These are phyloP conservation scores for Pneumocystis jirovecii DNA, from an alignment of 1,139 yeast genomes.

Conservation along the genomic window DNA sequence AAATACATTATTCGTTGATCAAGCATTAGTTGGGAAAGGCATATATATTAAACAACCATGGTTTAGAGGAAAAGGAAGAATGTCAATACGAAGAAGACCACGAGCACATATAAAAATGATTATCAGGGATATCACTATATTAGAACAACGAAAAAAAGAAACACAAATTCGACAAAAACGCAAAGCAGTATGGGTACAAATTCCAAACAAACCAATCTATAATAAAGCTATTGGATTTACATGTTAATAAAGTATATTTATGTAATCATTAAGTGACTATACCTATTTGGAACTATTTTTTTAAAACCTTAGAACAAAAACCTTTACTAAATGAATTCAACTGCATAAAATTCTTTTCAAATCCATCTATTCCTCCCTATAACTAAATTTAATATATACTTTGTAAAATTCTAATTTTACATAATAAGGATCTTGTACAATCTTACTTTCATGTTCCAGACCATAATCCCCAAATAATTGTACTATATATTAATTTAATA, in stretches of 20 bases:
- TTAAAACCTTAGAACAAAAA: neutral
- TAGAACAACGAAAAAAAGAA: conserved; percentile 6
- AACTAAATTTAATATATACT: conserved; percentile 18
- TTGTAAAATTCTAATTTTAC: conserved; percentile 17
- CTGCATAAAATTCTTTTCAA: neutral
- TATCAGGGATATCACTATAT: conserved; percentile 9
- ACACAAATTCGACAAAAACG: conserved; percentile 8
- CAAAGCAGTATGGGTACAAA: neutral
- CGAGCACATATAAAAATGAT: conserved; percentile 10
- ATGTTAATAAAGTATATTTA: neutral
- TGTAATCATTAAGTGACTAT: neutral
- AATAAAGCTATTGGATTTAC: neutral
- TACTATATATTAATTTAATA: neutral
- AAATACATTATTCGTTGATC: conserved; percentile 10
- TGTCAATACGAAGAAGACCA: conserved; percentile 9
- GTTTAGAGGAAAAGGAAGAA: conserved; percentile 11
- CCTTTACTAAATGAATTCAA: neutral
- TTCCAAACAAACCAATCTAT: neutral
- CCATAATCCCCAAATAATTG: conserved; percentile 9
- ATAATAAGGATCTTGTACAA: conserved; percentile 11
- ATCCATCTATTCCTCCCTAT: neutral
- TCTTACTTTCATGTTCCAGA: neutral
- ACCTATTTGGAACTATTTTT: neutral
- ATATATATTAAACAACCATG: conserved; percentile 8
- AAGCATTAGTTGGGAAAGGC: conserved; percentile 14